These are phyloP conservation scores for Diaporthe vexans DNA, from an alignment of 2,329 filamentous ascomycete species.

Conservation along the genomic window DNA sequence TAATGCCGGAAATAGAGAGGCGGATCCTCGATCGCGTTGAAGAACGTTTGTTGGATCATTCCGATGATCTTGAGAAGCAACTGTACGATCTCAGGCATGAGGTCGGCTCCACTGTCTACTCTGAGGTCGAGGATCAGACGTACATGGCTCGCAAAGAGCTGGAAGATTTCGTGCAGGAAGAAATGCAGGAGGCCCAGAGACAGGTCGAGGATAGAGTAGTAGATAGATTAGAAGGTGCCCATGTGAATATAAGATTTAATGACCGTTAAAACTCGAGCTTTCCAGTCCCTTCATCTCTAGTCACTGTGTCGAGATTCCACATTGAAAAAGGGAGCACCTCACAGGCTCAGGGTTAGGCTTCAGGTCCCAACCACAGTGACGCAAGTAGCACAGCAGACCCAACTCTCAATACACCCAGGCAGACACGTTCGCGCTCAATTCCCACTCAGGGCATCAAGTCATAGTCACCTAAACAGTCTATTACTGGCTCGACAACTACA, in stretches of 20 bases:
- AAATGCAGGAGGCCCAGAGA: slow-evolving; percentile 32
- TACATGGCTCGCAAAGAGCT: slow-evolving; percentile 24
- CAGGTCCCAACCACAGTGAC: slow-evolving; percentile 3
- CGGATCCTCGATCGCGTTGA: slow-evolving; percentile 15
- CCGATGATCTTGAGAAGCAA: slow-evolving; percentile 26
- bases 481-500: not conserved
- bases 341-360: slow-evolving; percentile 23
- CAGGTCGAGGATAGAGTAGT: slow-evolving; percentile 30
- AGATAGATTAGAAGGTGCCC: slow-evolving; percentile 29
- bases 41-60: slow-evolving; percentile 26
- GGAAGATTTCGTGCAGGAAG: slow-evolving; percentile 23
- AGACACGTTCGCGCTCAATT: not conserved
- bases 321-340: no score
- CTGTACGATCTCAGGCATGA: slow-evolving; percentile 23
- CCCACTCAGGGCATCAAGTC: not conserved
- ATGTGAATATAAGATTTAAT: slow-evolving; percentile 32
- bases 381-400: slow-evolving; percentile 23
- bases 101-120: slow-evolving; percentile 20
- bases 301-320: no score
- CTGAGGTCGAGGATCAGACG: slow-evolving; percentile 31
- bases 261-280: not conserved
- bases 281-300: not conserved
- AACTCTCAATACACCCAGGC: not conserved
- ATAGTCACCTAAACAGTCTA: not conserved
- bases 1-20: slow-evolving; percentile 23